Evolutionary conservation across 2,329 filamentous ascomycete genomes (phyloP), one percentile per base, ranked within the genome.

Genomic region (Epicoccum nigrum): DNA sequence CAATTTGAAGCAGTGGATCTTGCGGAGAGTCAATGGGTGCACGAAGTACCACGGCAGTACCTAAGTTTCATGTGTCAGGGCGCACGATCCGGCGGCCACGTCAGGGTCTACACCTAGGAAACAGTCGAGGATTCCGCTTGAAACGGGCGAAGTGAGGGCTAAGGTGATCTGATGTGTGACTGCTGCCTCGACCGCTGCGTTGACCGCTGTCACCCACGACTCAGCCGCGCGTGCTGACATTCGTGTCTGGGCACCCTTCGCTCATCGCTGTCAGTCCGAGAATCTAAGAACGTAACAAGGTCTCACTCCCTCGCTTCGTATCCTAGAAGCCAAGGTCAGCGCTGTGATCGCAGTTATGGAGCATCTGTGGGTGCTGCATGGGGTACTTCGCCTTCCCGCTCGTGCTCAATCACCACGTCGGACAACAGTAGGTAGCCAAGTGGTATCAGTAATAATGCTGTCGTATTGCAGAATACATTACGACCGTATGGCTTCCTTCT

Each of bases 391-490:
- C 20, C 43, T 23, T 30, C 40, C 30, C 48, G 55, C 20, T 38
- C 20, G 37, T 25, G n/a, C 20, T 40, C 35, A 45, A 44, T 42
- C 27, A 44, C 37, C 34, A 39, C 33, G 34, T 52, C 27, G 43
- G 45, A 54, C 42, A 47, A 33, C 49, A 51, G 49, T 42, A 52
- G 43, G 43, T 31, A 28, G 17, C 9, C 9, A 6, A 25, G 38
- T 21, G 38, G 33, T 44, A 30, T 34, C 45, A 54, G 56, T 56
- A 58, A 56, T 58, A 53, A 56, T 57, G 48, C 54, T 56, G 51
- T 51, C 54, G 60, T 62, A 64, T 58, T 62, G 51, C 55, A 52
- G 44, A 63, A 65, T 65, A 65, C 55, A 64, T 61, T 65, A 66
- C 63, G 48, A 42, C 35, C 51, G 54, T 59, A 56, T 40, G 45